Conservation (phyloP, 495 filamentous ascomycete species). For the Podospora conica region DNA sequence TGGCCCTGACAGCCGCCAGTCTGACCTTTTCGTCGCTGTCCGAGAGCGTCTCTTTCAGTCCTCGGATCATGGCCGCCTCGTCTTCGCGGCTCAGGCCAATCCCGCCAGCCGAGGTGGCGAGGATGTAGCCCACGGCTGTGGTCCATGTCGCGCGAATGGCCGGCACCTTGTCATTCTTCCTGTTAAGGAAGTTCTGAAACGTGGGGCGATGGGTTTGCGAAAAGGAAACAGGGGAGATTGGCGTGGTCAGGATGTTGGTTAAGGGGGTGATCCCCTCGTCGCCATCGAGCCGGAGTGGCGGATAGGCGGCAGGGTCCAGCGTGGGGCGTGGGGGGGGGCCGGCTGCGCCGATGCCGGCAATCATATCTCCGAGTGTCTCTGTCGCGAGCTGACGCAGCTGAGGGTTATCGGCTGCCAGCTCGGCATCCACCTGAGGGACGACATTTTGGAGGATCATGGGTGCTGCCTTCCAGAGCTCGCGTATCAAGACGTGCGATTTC, state of each 20-base stretch:
- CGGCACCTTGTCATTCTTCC: slow-evolving; percentile 76
- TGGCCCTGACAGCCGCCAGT: slow-evolving; percentile 73
- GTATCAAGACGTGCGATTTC: slow-evolving; percentile 82
- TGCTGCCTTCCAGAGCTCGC: slow-evolving; percentile 90
- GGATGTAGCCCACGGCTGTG: slow-evolving; percentile 73
- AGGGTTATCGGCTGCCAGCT: slow-evolving; percentile 82
- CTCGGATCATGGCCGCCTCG: slow-evolving; percentile 62
- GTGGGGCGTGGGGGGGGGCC: slow-evolving; percentile 66
- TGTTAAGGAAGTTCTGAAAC: slow-evolving; percentile 74
- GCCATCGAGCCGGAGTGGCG: slow-evolving; percentile 61
- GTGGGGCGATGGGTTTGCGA: slow-evolving; percentile 67
- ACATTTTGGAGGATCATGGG: slow-evolving; percentile 87
- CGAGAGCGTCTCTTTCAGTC: slow-evolving; percentile 70
- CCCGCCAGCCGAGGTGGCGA: slow-evolving; percentile 74
- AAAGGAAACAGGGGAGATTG: slow-evolving; percentile 77
- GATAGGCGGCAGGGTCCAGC: slow-evolving; percentile 76
- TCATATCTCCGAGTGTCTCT: slow-evolving; percentile 90
- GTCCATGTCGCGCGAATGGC: slow-evolving; percentile 80
- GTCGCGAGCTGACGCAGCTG: slow-evolving; percentile 80
- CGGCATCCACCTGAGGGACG: slow-evolving; percentile 87
- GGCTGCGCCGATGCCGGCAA: slow-evolving; percentile 83
- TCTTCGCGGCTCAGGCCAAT: slow-evolving; percentile 75
- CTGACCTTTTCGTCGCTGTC: slow-evolving; percentile 90
- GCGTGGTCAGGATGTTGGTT: slow-evolving; percentile 63
- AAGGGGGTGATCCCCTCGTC: slow-evolving; percentile 41